A percentile compares a stretch with the other conserved stretches of the same genome.
Evolutionary conservation across 1,284 basidiomycete species (phyloP).

Genomic region (Grifola frondosa): DNA sequence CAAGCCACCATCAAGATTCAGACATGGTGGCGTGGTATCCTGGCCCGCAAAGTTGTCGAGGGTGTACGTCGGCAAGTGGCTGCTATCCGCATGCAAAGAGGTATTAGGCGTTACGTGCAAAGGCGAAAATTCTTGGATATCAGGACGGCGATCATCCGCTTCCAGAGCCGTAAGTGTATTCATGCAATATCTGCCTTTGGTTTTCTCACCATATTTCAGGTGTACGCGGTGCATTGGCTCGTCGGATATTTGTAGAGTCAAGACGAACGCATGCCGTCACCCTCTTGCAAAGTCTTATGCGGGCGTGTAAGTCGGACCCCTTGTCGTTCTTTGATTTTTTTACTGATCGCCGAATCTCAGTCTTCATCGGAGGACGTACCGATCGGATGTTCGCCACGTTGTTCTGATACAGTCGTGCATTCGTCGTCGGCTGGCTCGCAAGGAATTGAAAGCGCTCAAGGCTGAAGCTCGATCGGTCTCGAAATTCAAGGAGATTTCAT

Average conservation of each 20-base stretch:
- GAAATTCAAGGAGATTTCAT: slow-evolving; percentile 99
- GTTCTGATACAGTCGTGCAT: slow-evolving; percentile 91
- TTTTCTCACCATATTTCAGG: slow-evolving; percentile 42
- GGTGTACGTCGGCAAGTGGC: slow-evolving; percentile 73
- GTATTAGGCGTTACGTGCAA: slow-evolving; percentile 72
- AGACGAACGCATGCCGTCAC: slow-evolving; percentile 70
- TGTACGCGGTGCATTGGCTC: slow-evolving; percentile 79
- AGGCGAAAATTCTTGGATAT: slow-evolving; percentile 69
- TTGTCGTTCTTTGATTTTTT: too few relatives aligned
- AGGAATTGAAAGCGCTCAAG: slow-evolving; percentile 81
- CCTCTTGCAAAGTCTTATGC: slow-evolving; percentile 81
- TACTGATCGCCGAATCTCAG: too few relatives aligned
- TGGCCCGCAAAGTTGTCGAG: slow-evolving; percentile 75
- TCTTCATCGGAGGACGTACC: slow-evolving; percentile 63
- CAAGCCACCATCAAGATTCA: slow-evolving; percentile 83
- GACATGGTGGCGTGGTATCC: slow-evolving; percentile 88
- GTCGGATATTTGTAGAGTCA: slow-evolving; percentile 62
- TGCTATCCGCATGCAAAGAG: slow-evolving; percentile 78
- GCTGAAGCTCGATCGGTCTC: slow-evolving; percentile 95
- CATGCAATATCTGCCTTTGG: slow-evolving; percentile 10
- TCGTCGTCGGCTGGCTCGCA: slow-evolving; percentile 85
- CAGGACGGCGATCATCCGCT: slow-evolving; percentile 62
- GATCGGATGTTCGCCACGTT: slow-evolving; percentile 70
- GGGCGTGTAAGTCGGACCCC: slow-evolving; percentile 71
- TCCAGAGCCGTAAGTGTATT: slow-evolving; percentile 81